Conservation (phyloP, 805 yeast species). For the Zygoascus ofunaensis region DNA sequence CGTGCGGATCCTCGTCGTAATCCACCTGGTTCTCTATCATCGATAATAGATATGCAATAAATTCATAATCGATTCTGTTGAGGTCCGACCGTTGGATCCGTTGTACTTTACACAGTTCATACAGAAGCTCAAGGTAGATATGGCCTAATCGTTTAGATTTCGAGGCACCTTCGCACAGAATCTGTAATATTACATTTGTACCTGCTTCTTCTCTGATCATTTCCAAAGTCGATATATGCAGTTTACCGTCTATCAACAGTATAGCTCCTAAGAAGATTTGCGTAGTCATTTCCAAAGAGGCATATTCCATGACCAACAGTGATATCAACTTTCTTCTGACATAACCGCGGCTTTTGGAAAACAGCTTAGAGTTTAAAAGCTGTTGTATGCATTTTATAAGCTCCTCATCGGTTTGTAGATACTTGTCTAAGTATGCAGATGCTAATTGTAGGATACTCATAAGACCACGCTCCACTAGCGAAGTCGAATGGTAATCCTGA, state of each 20-base stretch:
- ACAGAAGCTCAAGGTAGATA: conserved; percentile 43
- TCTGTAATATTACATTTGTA: conserved; percentile 36
- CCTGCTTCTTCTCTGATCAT: conserved; percentile 46
- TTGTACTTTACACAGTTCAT: conserved; percentile 44
- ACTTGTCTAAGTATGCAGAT: conserved; percentile 21
- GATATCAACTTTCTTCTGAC: conserved; percentile 30
- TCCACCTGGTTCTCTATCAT: conserved; percentile 33
- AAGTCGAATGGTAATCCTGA: conserved; percentile 34
- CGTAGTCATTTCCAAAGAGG: conserved; percentile 16
- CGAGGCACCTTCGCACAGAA: conserved; percentile 33
- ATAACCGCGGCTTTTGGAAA: conserved; percentile 44
- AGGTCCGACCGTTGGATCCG: conserved; percentile 38
- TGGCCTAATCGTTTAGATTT: conserved; percentile 33
- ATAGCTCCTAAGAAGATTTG: conserved; percentile 37
- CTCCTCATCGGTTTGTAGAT: conserved; percentile 28
- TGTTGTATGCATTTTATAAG: conserved; percentile 38
- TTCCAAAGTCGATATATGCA: conserved; percentile 35
- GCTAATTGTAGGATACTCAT: conserved; percentile 21
- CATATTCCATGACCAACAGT: conserved; percentile 25
- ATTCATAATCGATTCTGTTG: conserved; percentile 33
- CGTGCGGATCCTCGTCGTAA: conserved; percentile 43
- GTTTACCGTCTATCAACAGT: conserved; percentile 37
- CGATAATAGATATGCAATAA: conserved; percentile 41
- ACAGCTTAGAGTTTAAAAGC: conserved; percentile 39
- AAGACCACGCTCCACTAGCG: conserved; percentile 22